A percentile compares a stretch with the other conserved stretches of the same genome.
Conservation (phyloP, 2,329 filamentous ascomycete genomes). For the Aureobasidium sp. region DNA sequence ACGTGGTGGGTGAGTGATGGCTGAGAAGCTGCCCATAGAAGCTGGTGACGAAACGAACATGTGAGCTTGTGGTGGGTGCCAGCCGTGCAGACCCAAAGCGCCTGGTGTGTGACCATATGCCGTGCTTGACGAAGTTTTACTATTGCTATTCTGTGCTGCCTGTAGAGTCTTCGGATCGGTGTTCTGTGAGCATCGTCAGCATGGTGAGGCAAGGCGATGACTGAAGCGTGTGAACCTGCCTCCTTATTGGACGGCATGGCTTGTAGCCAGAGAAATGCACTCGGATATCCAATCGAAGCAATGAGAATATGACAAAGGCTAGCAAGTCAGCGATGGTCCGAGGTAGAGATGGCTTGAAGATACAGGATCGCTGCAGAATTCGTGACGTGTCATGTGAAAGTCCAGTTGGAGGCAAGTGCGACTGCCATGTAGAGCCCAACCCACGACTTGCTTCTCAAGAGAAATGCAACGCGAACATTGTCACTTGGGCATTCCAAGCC, state of each 20-base stretch:
- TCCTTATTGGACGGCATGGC: constrained; percentile 7
- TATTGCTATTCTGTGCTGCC: background rate
- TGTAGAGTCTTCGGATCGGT: background rate
- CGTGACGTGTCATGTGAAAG: background rate
- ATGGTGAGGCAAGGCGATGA: background rate
- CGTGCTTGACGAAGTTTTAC: background rate
- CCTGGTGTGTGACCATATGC: background rate
- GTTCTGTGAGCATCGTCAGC: background rate
- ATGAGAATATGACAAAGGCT: background rate
- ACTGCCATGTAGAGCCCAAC: background rate
- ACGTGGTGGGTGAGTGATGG: background rate
- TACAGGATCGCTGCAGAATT: background rate
- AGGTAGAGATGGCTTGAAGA: background rate
- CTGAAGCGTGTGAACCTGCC: background rate
- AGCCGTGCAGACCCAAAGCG: background rate
- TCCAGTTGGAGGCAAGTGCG: background rate
- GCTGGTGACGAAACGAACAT: background rate
- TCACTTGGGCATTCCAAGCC: background rate
- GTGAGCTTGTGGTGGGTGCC: constrained; percentile 10
- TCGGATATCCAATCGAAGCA: background rate
- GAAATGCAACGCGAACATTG: background rate
- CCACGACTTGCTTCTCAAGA: background rate
- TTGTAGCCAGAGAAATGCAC: background rate
- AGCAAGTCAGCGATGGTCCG: background rate
- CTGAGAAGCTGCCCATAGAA: background rate